A percentile compares a stretch with the other conserved stretches of the same genome.
Evolutionary conservation across 2,329 filamentous ascomycete species (phyloP).

Genomic region (Microascus cirrosus): DNA sequence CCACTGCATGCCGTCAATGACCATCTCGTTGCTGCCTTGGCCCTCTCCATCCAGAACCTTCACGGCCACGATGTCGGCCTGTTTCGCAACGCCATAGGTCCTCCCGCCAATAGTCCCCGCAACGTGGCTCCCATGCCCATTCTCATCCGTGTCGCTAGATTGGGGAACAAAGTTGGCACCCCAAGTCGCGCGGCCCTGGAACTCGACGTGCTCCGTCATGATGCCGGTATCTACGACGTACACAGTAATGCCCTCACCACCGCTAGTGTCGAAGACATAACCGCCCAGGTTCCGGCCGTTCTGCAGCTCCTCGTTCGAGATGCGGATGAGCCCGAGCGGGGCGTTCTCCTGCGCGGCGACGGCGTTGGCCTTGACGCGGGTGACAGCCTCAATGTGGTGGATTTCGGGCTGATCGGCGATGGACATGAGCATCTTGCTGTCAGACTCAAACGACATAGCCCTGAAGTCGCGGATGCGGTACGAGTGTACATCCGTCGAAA

Average conservation of each 20-base stretch:
- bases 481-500: slow-evolving; percentile 34
- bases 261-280: slow-evolving; percentile 41
- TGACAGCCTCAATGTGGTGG: slow-evolving; percentile 42
- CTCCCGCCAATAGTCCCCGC: slow-evolving; percentile 49
- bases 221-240: slow-evolving; percentile 60
- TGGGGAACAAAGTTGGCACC: slow-evolving; percentile 40
- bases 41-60: slow-evolving; percentile 45
- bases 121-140: slow-evolving; percentile 55
- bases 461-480: slow-evolving; percentile 34
- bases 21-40: slow-evolving; percentile 21
- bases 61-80: slow-evolving; percentile 41
- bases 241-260: slow-evolving; percentile 43
- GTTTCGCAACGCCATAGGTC: slow-evolving; percentile 53
- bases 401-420: slow-evolving; percentile 38
- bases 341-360: slow-evolving; percentile 40
- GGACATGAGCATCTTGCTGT: slow-evolving; percentile 34
- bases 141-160: slow-evolving; percentile 37
- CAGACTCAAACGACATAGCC: slow-evolving; percentile 40
- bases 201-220: slow-evolving; percentile 40
- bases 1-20: slow-evolving; percentile 50
- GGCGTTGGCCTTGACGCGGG: slow-evolving; percentile 29
- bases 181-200: slow-evolving; percentile 41
- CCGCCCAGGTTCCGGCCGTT: slow-evolving; percentile 15
- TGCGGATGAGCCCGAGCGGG: slow-evolving; percentile 38
- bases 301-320: slow-evolving; percentile 29